Evolutionary conservation across 164 flowering plant species (phyloP), one percentile per base, ranked within the genome.

Genomic region (Tinospora cordifolia): DNA sequence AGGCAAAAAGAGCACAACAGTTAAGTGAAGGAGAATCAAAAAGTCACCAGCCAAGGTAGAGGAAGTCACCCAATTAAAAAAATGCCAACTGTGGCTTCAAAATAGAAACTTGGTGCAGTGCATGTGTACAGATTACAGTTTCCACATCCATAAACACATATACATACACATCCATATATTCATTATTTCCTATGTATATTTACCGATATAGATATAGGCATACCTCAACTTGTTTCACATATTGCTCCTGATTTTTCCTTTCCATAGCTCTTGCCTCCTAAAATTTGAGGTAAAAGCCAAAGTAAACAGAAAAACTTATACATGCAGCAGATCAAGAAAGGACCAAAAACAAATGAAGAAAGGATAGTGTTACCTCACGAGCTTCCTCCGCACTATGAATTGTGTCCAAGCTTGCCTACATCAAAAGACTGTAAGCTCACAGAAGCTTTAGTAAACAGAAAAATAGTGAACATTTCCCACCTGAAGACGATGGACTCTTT

Each of bases 401-500:
- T 57, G 92, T 87, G 72, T 92, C 93, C 77, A 94, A 79, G 77
- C 79, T 89, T 77, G 93, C 91, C 97, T 92, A 82, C 75, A 80
- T 3, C 12, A 21, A 22, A 34, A 38, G 19, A 3, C 64, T 30
- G 69, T 71, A 22, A 76, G 68, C 72, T 21, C 1, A 68, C 3
- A 65, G 9, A 51, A 26, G 12, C 24, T 67, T 30, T 24, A 19
- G 21, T 12, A 67, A 71, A 14, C 40, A 58, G 70, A 2, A 26
- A 72, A 13, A 24, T 47, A 36, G 21, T 44, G 5, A 24, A 19
- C 24, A 19, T 59, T 67, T 38, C 67, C 19, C 47, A 91, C 98
- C 96, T 94, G 99, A 58, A 94, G 82, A 4, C 88, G 90, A 67
- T 86, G 81, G 13, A 87, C 87, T 75, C 97, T 88, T 70, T 89